Base-by-base conservation (phyloP, 805 yeast genomes). In the Naumovozyma baii region DNA sequence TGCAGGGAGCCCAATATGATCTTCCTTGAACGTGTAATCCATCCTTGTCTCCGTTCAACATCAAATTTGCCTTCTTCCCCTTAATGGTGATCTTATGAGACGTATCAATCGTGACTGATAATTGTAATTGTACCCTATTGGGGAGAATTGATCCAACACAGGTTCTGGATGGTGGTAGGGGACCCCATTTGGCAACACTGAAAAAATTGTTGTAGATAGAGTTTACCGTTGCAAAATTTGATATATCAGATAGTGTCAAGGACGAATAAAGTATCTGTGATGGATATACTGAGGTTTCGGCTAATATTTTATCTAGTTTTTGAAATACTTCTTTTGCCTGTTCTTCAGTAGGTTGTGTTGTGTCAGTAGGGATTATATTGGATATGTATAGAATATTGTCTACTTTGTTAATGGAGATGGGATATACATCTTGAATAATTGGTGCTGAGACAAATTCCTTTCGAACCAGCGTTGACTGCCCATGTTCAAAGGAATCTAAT, bases 1-100 rank as follows among this genome's bases (percentile, higher is more conserved):
- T 92, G 29, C 95, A 90, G 0, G 98, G 98, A 0, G 96, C 97
- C 98, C 98, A 92, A 57, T 83, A 88, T 31, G 96, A 87, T 43
- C 88, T 70, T 1, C 96, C 87, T 51, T 92, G 90, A 7, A 92
- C 86, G 54, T 92, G 97, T 13, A 90, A 64, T 0, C 97, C 96
- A 22, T 63, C 64, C 48, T 81, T 81, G 9, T 47, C 48, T 19
- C 34, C 26, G 56, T 45, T 45, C 8, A 50, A 15, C 2, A 30
- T 34, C 16, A 43, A 30, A 2, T 14, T 20, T 2, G 34, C 15
- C 4, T 20, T 28, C 4, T 15, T n/a, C 5, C 26, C 36, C 18
- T 30, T 14, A 16, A 38, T 39, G 1, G 38, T 29, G 2, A 42
- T 22, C 5, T 40, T 29, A 29, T 39, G 22, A 13, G 48, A 32